Base-by-base conservation (phyloP, 139 green algal species). In the Yamagishiella unicocca region DNA sequence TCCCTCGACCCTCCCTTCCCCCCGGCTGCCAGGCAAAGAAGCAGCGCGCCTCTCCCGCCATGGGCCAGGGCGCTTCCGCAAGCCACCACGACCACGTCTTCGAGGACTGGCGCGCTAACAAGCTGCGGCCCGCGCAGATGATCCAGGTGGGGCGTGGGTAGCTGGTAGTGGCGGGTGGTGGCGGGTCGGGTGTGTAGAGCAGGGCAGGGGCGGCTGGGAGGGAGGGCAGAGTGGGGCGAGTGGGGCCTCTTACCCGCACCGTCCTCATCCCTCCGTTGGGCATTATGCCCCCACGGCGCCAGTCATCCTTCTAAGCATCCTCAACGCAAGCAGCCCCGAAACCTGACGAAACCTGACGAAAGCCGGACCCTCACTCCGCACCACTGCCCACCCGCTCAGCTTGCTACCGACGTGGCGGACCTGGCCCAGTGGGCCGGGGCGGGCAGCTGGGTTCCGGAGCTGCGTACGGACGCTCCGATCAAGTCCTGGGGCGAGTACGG, bases 361-460 rank as follows among this genome's bases (percentile, higher is more conserved):
- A n/a, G n/a, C n/a, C n/a, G n/a, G n/a, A n/a, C n/a, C n/a, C n/a
- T n/a, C n/a, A n/a, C 17, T 42, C 27, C 10, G 2, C 42, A 5
- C 42, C 5, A 2, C 40, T 45, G 0, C 40, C 3, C 40, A 5
- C 70, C 25, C 2, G 24, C 42, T 4, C 77, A 84, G 77, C 77
- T 84, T 6, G 58, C 40, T 2, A 0, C 10, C 6, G 79, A 85
- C 79, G 33, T 85, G 19, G 79, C 79, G 35, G 79, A 85, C 4
- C 31, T 85, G 61, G 79, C 79, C 4, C 79, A 85, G 42, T 85
- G 79, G 79, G 61, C 61, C 40, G 79, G 79, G 38, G 19, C 17
- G 9, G 40, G 40, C 40, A 40, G 40, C 27, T 62, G 62, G 40
- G 79, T 76, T 72, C 79, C 79, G 61, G 79, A 85, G 79, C 40